These are phyloP conservation scores for Quercus parvula DNA, from an alignment of 306 rosid species.

Conservation along the genomic window DNA sequence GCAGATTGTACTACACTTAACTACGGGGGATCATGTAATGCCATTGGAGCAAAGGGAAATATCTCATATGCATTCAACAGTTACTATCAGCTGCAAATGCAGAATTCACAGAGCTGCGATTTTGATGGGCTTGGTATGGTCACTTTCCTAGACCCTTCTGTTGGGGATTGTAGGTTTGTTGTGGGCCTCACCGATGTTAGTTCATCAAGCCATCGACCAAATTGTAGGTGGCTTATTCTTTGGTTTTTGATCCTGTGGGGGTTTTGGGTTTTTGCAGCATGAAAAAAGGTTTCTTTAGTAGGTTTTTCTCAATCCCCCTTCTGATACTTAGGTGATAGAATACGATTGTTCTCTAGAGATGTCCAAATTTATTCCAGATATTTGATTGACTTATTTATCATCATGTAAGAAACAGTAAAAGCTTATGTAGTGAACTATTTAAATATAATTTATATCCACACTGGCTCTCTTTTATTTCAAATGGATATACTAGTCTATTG, in stretches of 20 bases:
- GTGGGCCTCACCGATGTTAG: slow-evolving; percentile 69
- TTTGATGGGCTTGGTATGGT: slow-evolving; percentile 89
- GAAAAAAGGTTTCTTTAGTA: slow-evolving; percentile 42
- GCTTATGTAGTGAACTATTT: slow-evolving; percentile 18
- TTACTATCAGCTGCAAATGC: slow-evolving; percentile 90
- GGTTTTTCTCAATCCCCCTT: slow-evolving; percentile 54
- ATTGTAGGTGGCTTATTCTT: slow-evolving; percentile 26
- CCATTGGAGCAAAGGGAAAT: slow-evolving; percentile 81
- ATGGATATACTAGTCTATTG: not conserved
- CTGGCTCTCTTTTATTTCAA: not conserved
- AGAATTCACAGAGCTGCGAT: slow-evolving; percentile 68
- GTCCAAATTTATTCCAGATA: slow-evolving; percentile 33
- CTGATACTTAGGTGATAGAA: slow-evolving; percentile 36
- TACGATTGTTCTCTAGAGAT: slow-evolving; percentile 25
- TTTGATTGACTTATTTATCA: slow-evolving; percentile 28
- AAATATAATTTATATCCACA: slow-evolving; percentile 1
- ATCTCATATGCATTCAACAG: slow-evolving; percentile 93
- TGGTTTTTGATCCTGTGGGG: slow-evolving; percentile 40
- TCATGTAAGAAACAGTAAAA: slow-evolving; percentile 23
- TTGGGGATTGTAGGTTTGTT: slow-evolving; percentile 78
- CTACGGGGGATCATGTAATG: slow-evolving; percentile 93
- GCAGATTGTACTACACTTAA: slow-evolving; percentile 92
- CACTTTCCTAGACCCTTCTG: slow-evolving; percentile 80
- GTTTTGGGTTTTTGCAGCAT: slow-evolving; percentile 32
- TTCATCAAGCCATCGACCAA: slow-evolving; percentile 40